Evolutionary conservation across 352 stramenopile genomes (phyloP), one percentile per base, ranked within the genome.

Genomic region (Phytophthora pistaciae): DNA sequence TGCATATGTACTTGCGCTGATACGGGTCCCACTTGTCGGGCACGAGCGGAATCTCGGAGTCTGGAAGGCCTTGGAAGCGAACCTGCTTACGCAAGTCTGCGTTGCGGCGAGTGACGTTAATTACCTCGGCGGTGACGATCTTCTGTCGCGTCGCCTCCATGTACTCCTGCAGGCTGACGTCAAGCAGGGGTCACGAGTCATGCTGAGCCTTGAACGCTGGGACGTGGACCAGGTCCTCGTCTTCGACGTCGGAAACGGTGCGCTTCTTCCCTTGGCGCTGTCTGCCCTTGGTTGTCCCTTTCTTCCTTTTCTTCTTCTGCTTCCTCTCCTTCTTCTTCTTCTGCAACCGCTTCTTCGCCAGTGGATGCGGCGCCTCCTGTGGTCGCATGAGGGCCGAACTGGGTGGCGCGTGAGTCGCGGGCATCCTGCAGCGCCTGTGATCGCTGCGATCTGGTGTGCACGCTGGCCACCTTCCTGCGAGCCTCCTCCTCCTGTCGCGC

Each of bases 1-100:
- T 69, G 31, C 61, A 61, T 1, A 68, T 68, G n/a, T 38, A 68
- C 40, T 61, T 61, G 6, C 52, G 38, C 13, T 61, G 61, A 42
- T 49, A 68, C 9, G 52, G 50, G 3, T 61, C n/a, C 61, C 52
- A 40, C 13, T 48, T 16, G 3, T 14, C n/a, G 0, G 62, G 42
- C n/a, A 57, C 52, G 1, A 61, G 38, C 1, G 50, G 25, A 11
- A 68, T 68, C 23, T 59, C 46, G 13, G 29, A 40, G 20, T 57
- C 59, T 5, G n/a, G 46, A 7, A 9, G 20, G 1, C 59, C 46
- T 18, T 38, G 14, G 20, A 38, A 65, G 13, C 40, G 44, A 6
- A 50, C 20, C 31, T 57, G 59, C 14, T 14, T n/a, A 18, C 56
- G 56, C 8, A 67, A 25, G 2, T 46, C 21, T 11, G 60, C 21